Evolutionary conservation across 2,329 filamentous ascomycete genomes (phyloP), one percentile per base, ranked within the genome.

Genomic region (Neonectria magnoliae): DNA sequence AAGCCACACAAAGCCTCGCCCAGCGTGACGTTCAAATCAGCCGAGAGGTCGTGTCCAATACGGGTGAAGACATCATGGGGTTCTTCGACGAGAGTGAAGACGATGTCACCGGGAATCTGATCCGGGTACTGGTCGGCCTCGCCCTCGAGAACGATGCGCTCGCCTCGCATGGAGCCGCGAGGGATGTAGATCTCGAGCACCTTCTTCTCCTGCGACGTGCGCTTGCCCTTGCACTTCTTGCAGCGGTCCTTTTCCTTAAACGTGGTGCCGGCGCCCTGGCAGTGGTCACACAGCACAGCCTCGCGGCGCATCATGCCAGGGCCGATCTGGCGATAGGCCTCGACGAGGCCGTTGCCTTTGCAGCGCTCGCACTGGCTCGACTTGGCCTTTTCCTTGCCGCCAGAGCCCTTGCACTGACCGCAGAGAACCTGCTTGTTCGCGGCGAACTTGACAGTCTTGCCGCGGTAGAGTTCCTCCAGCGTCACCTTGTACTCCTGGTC

Each of bases 201-300:
- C 83, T 98, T 99, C 81, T 93, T 96, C 81, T 96, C 92, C 74
- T 94, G 91, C 48, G 90, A 89, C 14, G 93, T 94, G 67, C 93
- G 88, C 79, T 92, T 93, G 75, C 96, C 96, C 82, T 98, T 98
- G 88, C 96, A 99, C 84, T 96, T 98, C 86, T 97, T 97, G 85
- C 96, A 99, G 77, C 93, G 93, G 76, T 99, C 96, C 84, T 98
- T 98, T 76, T 97, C 93, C 80, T 95, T 95, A 83, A 90, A 97
- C 76, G 94, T 90, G 76, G 90, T 90, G 6, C 96, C 96, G n/a
- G 90, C 87, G 36, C 94, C 95, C 65, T 90, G 86, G 81, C 96
- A 99, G 74, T 91, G 90, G 73, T 91, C 90, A 80, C 96, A 99
- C 38, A 90, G 80, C 41, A 94, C 89, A 7, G 90, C 89, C 74